A percentile compares a stretch with the other conserved stretches of the same genome.
These are phyloP conservation scores for Rhizodiscina lignyota DNA, from an alignment of 495 filamentous ascomycete species.

Conservation along the genomic window DNA sequence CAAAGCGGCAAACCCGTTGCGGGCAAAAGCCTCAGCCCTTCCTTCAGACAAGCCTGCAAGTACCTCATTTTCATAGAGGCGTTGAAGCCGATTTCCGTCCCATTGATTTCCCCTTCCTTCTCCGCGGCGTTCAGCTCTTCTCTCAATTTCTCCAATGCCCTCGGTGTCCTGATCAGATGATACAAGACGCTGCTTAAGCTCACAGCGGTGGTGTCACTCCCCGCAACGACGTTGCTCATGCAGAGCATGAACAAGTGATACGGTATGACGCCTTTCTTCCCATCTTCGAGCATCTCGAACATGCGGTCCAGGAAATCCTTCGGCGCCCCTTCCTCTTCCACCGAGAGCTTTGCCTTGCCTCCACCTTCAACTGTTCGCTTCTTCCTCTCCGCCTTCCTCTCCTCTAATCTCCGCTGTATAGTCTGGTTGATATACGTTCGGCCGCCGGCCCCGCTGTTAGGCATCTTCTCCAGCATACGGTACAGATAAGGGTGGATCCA, in stretches of 20 bases:
- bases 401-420: conserved; percentile 1
- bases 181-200: conserved; percentile 35
- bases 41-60: conserved; percentile 31
- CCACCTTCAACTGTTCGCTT: neutral
- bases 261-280: neutral
- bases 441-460: neutral
- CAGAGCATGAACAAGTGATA: conserved; percentile 1
- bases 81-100: neutral
- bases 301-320: conserved; percentile 2
- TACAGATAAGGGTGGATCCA: conserved; percentile 4
- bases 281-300: neutral
- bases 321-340: neutral
- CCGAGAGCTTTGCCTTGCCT: too few relatives aligned
- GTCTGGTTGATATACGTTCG: conserved; percentile 1
- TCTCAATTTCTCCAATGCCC: conserved; percentile 32
- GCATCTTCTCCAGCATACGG: neutral
- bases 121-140: conserved; percentile 33
- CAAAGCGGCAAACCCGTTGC: conserved; percentile 24
- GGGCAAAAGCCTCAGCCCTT: conserved; percentile 26
- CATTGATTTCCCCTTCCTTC: neutral
- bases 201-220: conserved; percentile 37
- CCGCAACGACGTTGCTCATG: conserved; percentile 28
- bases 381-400: neutral
- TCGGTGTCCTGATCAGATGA: conserved; percentile 36
- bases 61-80: conserved; percentile 26